Evolutionary conservation across 1,284 basidiomycete species (phyloP), one percentile per base, ranked within the genome.

Genomic region (Rhodofomes roseus): DNA sequence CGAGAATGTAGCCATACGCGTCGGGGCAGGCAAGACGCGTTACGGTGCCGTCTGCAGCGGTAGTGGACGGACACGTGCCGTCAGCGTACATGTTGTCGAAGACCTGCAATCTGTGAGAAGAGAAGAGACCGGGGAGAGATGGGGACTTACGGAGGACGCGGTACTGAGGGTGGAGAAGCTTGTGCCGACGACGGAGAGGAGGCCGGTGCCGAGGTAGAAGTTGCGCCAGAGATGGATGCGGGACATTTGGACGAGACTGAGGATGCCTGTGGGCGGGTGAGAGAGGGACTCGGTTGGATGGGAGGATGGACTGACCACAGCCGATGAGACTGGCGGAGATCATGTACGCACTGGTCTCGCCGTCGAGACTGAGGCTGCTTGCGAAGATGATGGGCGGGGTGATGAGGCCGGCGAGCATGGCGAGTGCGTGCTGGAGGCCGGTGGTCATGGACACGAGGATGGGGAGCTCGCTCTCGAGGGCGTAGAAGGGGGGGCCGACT

Each of bases 131-230:
- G 18, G 16, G 8, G 4, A 22, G 9, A 7, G 5, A 22, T n/a
- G 54, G 16, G 27, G 11, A 76, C 82, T 12, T 65, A 89, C 87
- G 0, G 86, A 79, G 63, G 83, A 82, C 1, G 88, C 90, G 1
- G 90, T 92, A 50, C 85, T 87, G 16, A 95, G 77, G 0, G 90
- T 93, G 7, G 92, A 82, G 68, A 95, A 95, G 67, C 86, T 89
- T 0, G 92, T 95, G 9, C 92, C 92, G n/a, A 94, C 91, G 1
- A 95, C 91, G 4, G 86, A 87, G 56, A 95, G 79, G 22, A 95
- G 73, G 0, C 93, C 93, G 7, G 90, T 92, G 3, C 90, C 90
- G 37, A 92, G 77, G 63, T 86, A 86, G 63, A 88, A 87, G 4
- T 81, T 77, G 23, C 77, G 73, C 62, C 82, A 87, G 1, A 93